Percentiles rank a stretch among this genome's conserved stretches.
Conservation (phyloP, 169 alveolate species). For the Pseudocohnilembus persalinus region DNA sequence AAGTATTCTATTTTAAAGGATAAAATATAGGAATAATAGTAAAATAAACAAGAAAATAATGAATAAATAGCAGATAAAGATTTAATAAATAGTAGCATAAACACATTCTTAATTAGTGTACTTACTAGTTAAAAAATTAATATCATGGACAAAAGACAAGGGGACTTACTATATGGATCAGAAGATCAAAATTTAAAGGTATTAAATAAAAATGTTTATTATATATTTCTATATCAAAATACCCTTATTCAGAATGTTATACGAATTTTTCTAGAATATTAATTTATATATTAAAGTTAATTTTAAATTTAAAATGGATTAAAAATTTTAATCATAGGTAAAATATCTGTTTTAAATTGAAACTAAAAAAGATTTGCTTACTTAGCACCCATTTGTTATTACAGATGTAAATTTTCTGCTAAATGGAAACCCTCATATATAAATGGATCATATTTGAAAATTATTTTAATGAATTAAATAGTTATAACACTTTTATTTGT, state of each 20-base stretch:
- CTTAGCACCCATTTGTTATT: background rate
- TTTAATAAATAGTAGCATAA: too few relatives aligned
- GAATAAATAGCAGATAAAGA: background rate
- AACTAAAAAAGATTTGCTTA: background rate
- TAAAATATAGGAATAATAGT: background rate
- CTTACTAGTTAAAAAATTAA: background rate
- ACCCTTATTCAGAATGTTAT: too few relatives aligned
- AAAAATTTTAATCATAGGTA: background rate
- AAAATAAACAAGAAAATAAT: too few relatives aligned
- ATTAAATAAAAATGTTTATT: too few relatives aligned
- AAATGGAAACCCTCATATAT: background rate
- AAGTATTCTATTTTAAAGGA: too few relatives aligned
- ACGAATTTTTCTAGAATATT: too few relatives aligned
- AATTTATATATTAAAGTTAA: too few relatives aligned
- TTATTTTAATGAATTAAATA: too few relatives aligned
- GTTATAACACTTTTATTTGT: too few relatives aligned
- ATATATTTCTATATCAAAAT: too few relatives aligned
- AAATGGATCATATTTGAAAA: background rate
- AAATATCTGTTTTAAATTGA: background rate
- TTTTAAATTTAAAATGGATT: too few relatives aligned
- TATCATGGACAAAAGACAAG: background rate
- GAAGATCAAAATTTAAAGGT: background rate
- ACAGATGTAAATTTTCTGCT: background rate
- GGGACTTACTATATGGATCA: background rate
- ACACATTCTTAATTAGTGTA: background rate